Evolutionary conservation across 768 basidiomycete species (phyloP).

Genomic region (Fomitopsis pulvina): DNA sequence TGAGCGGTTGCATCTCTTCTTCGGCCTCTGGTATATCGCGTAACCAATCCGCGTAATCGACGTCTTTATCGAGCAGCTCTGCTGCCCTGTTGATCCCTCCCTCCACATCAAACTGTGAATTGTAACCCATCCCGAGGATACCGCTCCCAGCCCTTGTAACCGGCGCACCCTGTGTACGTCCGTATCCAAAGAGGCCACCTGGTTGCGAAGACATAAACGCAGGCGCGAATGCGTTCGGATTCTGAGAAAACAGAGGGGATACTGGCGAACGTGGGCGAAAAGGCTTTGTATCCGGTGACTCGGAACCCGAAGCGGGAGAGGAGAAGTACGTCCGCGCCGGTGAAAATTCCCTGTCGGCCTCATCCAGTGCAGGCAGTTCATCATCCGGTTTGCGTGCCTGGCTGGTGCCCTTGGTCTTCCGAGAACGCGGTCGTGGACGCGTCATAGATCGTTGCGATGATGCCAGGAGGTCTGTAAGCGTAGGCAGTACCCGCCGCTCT

Average conservation of each 20-base stretch:
- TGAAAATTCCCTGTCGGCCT: constrained; percentile 15
- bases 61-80: constrained; percentile 50
- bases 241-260: constrained; percentile 29
- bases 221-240: constrained; percentile 30
- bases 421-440: constrained; percentile 24
- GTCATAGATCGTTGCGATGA: constrained; percentile 32
- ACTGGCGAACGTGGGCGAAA: constrained; percentile 29
- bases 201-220: constrained; percentile 31
- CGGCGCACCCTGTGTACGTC: background rate
- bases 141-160: constrained; percentile 21
- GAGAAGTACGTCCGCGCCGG: constrained; percentile 32
- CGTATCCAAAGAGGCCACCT: background rate
- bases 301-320: constrained; percentile 30
- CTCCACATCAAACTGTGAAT: constrained; percentile 55
- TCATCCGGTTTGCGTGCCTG: constrained; percentile 8
- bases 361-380: constrained; percentile 5
- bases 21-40: constrained; percentile 32
- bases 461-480: constrained; percentile 38
- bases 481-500: constrained; percentile 28
- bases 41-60: constrained; percentile 51
- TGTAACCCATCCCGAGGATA: constrained; percentile 37
- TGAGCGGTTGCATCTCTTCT: constrained; percentile 4
- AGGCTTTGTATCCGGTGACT: constrained; percentile 18
- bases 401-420: constrained; percentile 12
- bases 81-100: constrained; percentile 46